Conservation (phyloP, 2,329 filamentous ascomycete species). For the Cucurbitaria berberidis region DNA sequence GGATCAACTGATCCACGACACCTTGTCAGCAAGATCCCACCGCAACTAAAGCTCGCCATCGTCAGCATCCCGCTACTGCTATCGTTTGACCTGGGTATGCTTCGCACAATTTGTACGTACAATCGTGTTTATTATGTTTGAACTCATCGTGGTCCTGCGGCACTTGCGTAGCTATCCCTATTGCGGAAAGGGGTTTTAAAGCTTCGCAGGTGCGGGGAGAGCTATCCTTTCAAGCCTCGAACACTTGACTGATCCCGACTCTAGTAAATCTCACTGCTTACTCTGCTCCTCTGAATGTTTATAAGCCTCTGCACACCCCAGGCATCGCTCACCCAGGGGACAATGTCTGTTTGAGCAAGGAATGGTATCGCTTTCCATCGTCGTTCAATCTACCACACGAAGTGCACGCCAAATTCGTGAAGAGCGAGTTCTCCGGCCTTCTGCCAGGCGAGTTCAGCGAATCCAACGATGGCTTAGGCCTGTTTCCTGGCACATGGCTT, state of each 20-base stretch:
- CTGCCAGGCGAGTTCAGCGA: conserved; percentile 90
- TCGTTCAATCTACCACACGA: conserved; percentile 88
- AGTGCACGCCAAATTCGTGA: conserved; percentile 86
- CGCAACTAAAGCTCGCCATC: conserved; percentile 71
- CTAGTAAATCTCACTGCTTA: conserved; percentile 77
- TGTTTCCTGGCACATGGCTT: conserved; percentile 84
- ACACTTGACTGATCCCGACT: background rate
- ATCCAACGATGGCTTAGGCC: conserved; percentile 69
- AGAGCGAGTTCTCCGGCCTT: conserved; percentile 86
- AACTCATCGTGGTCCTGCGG: background rate
- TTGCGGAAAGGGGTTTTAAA: no score
- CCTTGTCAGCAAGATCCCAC: conserved; percentile 73
- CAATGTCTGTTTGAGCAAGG: conserved; percentile 87
- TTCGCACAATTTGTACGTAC: conserved; percentile 67
- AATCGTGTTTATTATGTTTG: background rate
- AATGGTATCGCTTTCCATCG: conserved; percentile 97
- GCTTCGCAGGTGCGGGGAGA: background rate
- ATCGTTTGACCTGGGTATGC: conserved; percentile 69
- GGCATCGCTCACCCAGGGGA: conserved; percentile 66
- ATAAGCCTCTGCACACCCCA: conserved; percentile 66
- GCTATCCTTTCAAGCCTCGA: no score
- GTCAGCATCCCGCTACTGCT: conserved; percentile 67
- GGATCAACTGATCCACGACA: conserved; percentile 72
- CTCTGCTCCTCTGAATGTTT: conserved; percentile 76
- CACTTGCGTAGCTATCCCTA: background rate